Evolutionary conservation across 192 early-diverging fungal species (phyloP).

Genomic region (Rhizophagus prolifer): DNA sequence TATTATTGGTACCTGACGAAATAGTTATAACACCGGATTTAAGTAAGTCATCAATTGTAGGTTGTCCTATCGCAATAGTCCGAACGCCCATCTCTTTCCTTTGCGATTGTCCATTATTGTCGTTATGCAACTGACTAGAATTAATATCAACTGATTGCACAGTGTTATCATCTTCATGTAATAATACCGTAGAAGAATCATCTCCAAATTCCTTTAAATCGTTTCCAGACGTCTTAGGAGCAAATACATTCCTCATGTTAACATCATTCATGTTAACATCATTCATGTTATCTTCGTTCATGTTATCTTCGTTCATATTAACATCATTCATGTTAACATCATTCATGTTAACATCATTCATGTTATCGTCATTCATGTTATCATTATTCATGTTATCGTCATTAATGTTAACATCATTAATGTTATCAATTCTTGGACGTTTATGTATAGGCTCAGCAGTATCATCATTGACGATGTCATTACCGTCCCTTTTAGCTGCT

Average conservation of each 20-base stretch:
- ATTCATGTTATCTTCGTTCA: background rate
- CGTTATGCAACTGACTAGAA: background rate
- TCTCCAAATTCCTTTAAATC: background rate
- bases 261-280: too few relatives aligned
- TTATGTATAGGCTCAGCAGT: background rate
- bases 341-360: too few relatives aligned
- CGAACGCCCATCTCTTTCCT: background rate
- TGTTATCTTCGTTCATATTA: too few relatives aligned
- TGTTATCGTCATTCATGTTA: too few relatives aligned
- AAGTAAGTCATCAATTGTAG: conserved; percentile 2
- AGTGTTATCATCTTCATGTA: background rate
- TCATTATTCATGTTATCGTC: too few relatives aligned
- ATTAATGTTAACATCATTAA: too few relatives aligned
- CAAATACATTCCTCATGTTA: background rate
- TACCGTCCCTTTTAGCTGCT: background rate
- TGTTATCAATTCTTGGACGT: background rate
- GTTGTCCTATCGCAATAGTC: background rate
- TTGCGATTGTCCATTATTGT: background rate
- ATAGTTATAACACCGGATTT: background rate
- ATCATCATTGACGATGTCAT: background rate
- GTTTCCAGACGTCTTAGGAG: background rate
- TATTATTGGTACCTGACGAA: background rate
- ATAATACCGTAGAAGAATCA: background rate
- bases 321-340: too few relatives aligned
- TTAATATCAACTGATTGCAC: background rate